Percentiles rank a stretch among this genome's conserved stretches.
Conservation (phyloP, 768 basidiomycete species). For the Phaeotremella fagi region DNA sequence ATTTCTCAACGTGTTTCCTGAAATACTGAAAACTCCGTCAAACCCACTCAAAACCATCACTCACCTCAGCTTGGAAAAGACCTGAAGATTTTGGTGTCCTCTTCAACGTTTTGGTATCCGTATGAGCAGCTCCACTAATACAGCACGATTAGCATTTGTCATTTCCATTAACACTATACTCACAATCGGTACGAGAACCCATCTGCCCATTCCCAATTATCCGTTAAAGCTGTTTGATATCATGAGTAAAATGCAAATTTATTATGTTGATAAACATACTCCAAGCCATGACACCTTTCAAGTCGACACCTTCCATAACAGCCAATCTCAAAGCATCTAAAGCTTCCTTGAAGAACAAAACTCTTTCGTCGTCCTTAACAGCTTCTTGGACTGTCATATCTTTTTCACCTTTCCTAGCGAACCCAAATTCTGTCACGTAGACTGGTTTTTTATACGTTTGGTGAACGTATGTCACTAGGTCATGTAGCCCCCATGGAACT, state of each 20-base stretch:
- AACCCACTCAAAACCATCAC: too few species aligned
- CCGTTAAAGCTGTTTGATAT: neutral
- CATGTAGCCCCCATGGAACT: slow-evolving; percentile 42
- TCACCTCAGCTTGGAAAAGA: slow-evolving; percentile 2
- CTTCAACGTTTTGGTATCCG: neutral
- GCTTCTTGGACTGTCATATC: slow-evolving; percentile 21
- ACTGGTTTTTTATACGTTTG: slow-evolving; percentile 40
- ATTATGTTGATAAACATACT: neutral
- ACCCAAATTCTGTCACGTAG: slow-evolving; percentile 42
- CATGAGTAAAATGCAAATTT: neutral
- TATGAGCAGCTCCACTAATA: neutral
- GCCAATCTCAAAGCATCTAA: slow-evolving; percentile 25
- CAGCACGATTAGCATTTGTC: neutral
- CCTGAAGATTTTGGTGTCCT: neutral
- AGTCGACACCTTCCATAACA: slow-evolving; percentile 32
- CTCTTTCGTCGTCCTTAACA: slow-evolving; percentile 34
- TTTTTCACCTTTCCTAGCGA: slow-evolving; percentile 28
- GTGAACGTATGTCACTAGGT: slow-evolving; percentile 36
- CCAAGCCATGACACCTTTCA: slow-evolving; percentile 20
- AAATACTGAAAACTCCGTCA: too few species aligned
- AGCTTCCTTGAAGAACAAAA: slow-evolving; percentile 35
- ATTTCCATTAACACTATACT: neutral
- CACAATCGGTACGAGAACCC: neutral
- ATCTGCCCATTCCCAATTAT: slow-evolving; percentile 1
- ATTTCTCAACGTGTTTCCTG: too few species aligned